A percentile compares a stretch with the other conserved stretches of the same genome.
These are phyloP conservation scores for Fragilaria radians DNA, from an alignment of 108 stramenopile genomes.

Conservation along the genomic window DNA sequence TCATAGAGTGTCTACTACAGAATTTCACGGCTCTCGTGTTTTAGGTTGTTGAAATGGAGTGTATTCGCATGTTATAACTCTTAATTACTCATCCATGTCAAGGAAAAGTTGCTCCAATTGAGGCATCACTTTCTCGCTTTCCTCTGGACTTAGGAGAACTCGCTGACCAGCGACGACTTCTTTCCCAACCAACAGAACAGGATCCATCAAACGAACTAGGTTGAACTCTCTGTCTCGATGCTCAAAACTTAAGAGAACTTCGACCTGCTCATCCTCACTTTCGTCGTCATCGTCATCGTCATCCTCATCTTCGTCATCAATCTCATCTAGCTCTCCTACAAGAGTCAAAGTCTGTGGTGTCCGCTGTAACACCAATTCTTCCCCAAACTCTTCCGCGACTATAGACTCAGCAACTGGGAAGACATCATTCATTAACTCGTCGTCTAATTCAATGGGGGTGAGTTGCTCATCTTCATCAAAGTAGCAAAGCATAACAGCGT, in stretches of 20 bases:
- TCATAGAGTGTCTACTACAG: too few relatives aligned
- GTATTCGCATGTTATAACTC: too few relatives aligned
- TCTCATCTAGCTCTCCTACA: conserved; percentile 68
- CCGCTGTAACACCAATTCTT: conserved; percentile 68
- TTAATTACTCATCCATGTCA: conserved; percentile 57
- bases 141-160: conserved; percentile 71
- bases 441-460: conserved; percentile 70
- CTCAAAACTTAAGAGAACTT: conserved; percentile 78
- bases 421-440: conserved; percentile 76
- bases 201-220: conserved; percentile 76
- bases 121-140: conserved; percentile 80
- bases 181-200: conserved; percentile 85
- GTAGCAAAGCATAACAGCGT: conserved; percentile 78
- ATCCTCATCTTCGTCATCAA: conserved; percentile 53
- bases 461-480: conserved; percentile 58
- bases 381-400: conserved; percentile 85
- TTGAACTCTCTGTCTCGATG: conserved; percentile 65
- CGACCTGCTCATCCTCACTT: conserved; percentile 69
- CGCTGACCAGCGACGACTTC: conserved; percentile 36
- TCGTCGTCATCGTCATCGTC: conserved; percentile 42
- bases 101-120: conserved; percentile 65
- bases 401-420: conserved; percentile 77
- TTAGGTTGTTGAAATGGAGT: too few relatives aligned
- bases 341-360: conserved; percentile 83
- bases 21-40: too few relatives aligned